These are phyloP conservation scores for Botryotinia convoluta DNA, from an alignment of 2,329 filamentous ascomycete genomes.

Conservation along the genomic window DNA sequence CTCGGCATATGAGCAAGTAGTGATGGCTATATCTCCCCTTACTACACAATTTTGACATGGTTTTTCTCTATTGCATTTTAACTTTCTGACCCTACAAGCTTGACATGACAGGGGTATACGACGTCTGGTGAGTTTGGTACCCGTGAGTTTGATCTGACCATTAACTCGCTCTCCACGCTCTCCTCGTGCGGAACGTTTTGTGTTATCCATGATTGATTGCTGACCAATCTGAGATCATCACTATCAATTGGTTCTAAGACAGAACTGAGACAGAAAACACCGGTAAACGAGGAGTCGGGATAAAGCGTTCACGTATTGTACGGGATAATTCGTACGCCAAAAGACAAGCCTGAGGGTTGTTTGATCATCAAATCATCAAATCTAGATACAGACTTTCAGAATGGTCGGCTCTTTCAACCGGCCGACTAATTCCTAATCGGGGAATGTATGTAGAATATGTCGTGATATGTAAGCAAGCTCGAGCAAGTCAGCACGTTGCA, in stretches of 20 bases:
- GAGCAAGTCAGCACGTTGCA: neutral
- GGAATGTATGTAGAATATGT: neutral
- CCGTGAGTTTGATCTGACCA: neutral
- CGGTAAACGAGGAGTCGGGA: neutral
- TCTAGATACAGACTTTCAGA: neutral
- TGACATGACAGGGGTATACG: conserved; percentile 28
- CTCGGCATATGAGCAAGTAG: conserved; percentile 50
- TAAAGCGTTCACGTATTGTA: neutral
- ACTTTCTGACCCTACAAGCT: conserved; percentile 27
- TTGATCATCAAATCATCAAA: neutral
- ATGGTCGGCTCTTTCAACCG: neutral
- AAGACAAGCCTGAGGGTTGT: neutral
- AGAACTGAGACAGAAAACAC: neutral
- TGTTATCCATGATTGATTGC: neutral
- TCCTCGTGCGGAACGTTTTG: neutral
- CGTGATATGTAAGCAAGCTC: neutral
- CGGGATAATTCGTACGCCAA: neutral
- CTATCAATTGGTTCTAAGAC: neutral
- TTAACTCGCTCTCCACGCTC: neutral
- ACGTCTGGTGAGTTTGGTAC: conserved; percentile 2
- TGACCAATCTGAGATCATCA: neutral
- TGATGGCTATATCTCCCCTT: conserved; percentile 43
- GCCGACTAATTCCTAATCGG: neutral
- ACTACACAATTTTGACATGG: conserved; percentile 54
- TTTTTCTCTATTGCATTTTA: conserved; percentile 52